Evolutionary conservation across 371 early-diverging fungal species (phyloP), one percentile per base, ranked within the genome.

Genomic region (Actinomucor elegans): DNA sequence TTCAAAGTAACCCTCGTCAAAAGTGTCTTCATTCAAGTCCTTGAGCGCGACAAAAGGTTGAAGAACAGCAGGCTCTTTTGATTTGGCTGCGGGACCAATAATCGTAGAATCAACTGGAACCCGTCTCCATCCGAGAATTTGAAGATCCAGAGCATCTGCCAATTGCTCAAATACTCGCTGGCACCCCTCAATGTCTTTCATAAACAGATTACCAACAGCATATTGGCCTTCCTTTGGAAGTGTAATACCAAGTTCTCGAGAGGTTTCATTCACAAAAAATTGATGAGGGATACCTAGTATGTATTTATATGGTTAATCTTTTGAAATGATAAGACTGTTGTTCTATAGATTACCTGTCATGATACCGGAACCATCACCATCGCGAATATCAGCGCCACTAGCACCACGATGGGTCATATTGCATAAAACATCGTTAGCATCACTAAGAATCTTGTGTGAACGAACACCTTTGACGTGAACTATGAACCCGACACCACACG

Each of bases 361-460:
- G 50, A 96, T 91, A 55, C 93, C 93, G 8, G 90, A 88, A 35
- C 93, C 92, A 67, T 93, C 92, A 57, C 92, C 92, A 60, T 93
- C 92, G n/a, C 90, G 79, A 47, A 82, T 84, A 67, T 96, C 95
- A 31, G 96, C 92, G 52, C 95, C 94, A 29, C 88, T 89, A 32
- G 93, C 90, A 59, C 98, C 98, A 59, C 98, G 87, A 73, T 97
- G 98, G 45, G 94, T 93, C 98, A 97, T 96, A 76, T 95, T 96
- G 81, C 94, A 94, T 24, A 97, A 86, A 60, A 98, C 81, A 67
- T 75, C 69, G 56, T 83, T 81, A 14, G 96, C 95, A 69, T 97
- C 92, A 50, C 77, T 83, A 33, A 97, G 77, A 48, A 96, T 89
- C 66, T 85, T 81, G 83, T 98, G 94, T 6, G 90, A 87, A 27